These are phyloP conservation scores for Physcomitrellopsis africana DNA, from an alignment of 225 moss, liverwort and hornwort species.

Conservation along the genomic window DNA sequence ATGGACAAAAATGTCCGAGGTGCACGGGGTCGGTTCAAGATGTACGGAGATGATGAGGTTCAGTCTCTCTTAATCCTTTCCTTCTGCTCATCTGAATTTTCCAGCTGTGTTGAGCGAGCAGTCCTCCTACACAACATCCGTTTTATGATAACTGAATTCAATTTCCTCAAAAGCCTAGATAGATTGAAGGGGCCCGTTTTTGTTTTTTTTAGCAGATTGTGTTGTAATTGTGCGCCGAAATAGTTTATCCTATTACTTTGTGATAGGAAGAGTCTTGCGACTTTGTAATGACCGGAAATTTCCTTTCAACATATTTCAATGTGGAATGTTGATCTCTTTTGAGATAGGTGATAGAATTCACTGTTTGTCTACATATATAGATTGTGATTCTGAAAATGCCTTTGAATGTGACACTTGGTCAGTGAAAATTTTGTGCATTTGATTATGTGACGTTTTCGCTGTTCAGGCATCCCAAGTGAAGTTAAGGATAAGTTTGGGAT, in stretches of 20 bases:
- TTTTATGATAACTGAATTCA: neutral
- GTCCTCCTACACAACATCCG: conserved; percentile 1
- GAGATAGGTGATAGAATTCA: neutral
- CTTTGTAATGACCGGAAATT: neutral
- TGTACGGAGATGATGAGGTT: conserved; percentile 87
- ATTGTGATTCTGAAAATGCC: neutral
- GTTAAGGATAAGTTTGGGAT: neutral
- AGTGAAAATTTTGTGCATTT: neutral
- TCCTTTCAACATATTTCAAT: neutral
- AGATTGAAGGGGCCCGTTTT: neutral
- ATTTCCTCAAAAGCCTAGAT: conserved; percentile 1
- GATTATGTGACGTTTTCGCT: neutral
- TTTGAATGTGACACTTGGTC: neutral
- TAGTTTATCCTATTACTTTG: neutral
- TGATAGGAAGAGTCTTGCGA: neutral
- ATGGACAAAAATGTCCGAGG: conserved; percentile 82
- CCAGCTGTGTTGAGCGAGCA: conserved; percentile 8
- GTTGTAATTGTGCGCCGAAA: neutral
- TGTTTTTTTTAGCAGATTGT: neutral
- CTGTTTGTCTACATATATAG: neutral
- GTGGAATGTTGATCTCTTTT: neutral
- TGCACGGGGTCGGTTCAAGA: conserved; percentile 91
- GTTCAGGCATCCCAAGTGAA: neutral
- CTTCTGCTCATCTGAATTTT: neutral
- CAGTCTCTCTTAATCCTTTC: conserved; percentile 16